Evolutionary conservation across 83 land plant genomes (phyloP), one percentile per base, ranked within the genome.

Genomic region (Picea mariana): DNA sequence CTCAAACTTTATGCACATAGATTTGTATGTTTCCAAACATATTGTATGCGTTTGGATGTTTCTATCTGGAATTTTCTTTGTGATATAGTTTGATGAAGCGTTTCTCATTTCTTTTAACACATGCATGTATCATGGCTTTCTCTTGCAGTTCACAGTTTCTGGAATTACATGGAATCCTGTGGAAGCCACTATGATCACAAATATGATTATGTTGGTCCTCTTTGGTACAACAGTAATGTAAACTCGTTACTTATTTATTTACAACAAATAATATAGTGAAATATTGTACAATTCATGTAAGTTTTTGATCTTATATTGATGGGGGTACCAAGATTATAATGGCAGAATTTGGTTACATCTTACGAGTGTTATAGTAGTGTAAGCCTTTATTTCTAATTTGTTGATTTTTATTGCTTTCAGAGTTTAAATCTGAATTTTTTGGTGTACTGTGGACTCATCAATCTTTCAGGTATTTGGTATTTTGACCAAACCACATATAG

Each of bases 121-220:
- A 49, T 27, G 27, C 23, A 60, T 18, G n/a, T 44, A n/a, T 44
- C 52, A n/a, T 64, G 47, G 11, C 31, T 44, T 9, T 71, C 23
- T 60, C 9, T 61, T 87, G 88, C 82, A 94, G 96, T 94, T 94
- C 85, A 92, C 96, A 16, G 26, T 77, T 34, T 89, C 82, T 81
- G 90, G 96, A 3, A 85, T 88, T 75, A 83, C 95, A n/a, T 77
- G 82, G 87, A 86, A 91, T 83, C 86, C 90, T 26, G 76, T 78
- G 24, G 66, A 92, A 79, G 96, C 96, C 18, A 89, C 93, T 26
- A 92, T 94, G 93, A 85, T 94, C 80, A 91, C 92, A 15, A 88
- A 71, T 81, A 94, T 94, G 1, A 80, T 89, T 23, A 86, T 88
- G 13, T 85, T 94, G 9, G 96, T 94, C 9, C 92, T 94, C 62